phyloP scores from a whole-genome alignment of 1,139 yeast species.

The Saccharomyces hybrid region DNA sequence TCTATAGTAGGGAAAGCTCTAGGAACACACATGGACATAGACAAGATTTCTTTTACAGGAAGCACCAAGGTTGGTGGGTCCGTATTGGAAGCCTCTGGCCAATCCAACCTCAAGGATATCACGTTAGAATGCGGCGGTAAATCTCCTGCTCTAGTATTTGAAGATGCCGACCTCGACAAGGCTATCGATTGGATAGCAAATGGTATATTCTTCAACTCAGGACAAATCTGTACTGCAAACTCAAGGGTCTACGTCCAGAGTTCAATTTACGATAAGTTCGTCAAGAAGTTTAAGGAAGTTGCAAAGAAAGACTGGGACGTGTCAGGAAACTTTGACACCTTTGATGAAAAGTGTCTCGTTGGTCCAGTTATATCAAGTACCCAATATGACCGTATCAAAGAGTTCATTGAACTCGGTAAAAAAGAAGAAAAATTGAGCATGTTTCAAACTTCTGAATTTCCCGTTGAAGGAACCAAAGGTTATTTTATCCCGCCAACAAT shows the following conservation, averaged over 20 bases:
- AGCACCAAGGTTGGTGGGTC: slow-evolving; percentile 49
- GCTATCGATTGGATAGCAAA: slow-evolving; percentile 81
- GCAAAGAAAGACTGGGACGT: slow-evolving; percentile 45
- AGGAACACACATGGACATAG: slow-evolving; percentile 47
- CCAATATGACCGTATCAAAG: slow-evolving; percentile 46
- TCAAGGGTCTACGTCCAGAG: slow-evolving; percentile 74
- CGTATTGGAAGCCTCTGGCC: slow-evolving; percentile 51
- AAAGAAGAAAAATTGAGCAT: slow-evolving; percentile 41
- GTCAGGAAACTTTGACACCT: slow-evolving; percentile 41
- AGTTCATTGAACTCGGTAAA: slow-evolving; percentile 61
- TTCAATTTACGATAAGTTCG: slow-evolving; percentile 53
- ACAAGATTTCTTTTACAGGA: slow-evolving; percentile 63
- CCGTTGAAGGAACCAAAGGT: slow-evolving; percentile 37
- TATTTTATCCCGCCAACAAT: slow-evolving; percentile 63
- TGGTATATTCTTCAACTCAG: slow-evolving; percentile 79
- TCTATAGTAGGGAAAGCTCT: slow-evolving; percentile 50
- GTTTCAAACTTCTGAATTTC: not conserved
- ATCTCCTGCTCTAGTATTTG: slow-evolving; percentile 64
- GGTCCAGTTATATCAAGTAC: slow-evolving; percentile 73
- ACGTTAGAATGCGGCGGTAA: slow-evolving; percentile 94
- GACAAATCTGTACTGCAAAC: slow-evolving; percentile 88
- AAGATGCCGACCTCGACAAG: slow-evolving; percentile 67
- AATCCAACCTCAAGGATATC: slow-evolving; percentile 57
- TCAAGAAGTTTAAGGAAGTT: slow-evolving; percentile 41
- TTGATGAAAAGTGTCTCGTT: slow-evolving; percentile 46